A percentile compares a stretch with the other conserved stretches of the same genome.
Evolutionary conservation across 2,329 filamentous ascomycete species (phyloP).

Genomic region (Ophiosphaerella korrae): DNA sequence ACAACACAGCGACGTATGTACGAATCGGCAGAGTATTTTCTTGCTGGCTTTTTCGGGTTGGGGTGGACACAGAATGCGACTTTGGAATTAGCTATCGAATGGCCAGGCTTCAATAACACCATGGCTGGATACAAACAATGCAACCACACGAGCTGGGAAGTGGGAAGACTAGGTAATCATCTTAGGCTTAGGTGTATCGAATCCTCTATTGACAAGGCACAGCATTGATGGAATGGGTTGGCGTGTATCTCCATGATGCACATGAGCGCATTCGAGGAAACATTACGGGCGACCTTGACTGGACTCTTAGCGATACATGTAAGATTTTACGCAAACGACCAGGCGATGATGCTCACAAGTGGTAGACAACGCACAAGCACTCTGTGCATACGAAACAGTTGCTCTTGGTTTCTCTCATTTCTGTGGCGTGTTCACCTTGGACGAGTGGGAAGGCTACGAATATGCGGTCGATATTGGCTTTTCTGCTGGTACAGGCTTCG

Average conservation of each 20-base stretch:
- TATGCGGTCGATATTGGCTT: slow-evolving; percentile 73
- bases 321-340: slow-evolving; percentile 33
- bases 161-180: slow-evolving; percentile 55
- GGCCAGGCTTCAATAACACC: slow-evolving; percentile 69
- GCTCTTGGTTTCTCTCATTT: slow-evolving; percentile 75
- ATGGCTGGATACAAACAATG: slow-evolving; percentile 71
- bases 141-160: slow-evolving; percentile 60
- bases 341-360: slow-evolving; percentile 14
- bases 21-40: slow-evolving; percentile 76
- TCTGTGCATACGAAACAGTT: slow-evolving; percentile 81
- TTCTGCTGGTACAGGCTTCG: slow-evolving; percentile 65
- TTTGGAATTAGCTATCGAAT: slow-evolving; percentile 73
- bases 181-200: not conserved
- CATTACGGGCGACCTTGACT: slow-evolving; percentile 48
- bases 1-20: slow-evolving; percentile 80
- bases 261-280: slow-evolving; percentile 63
- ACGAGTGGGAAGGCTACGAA: slow-evolving; percentile 74
- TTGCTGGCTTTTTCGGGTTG: slow-evolving; percentile 78
- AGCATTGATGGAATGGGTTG: slow-evolving; percentile 64
- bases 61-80: slow-evolving; percentile 75
- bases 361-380: slow-evolving; percentile 67
- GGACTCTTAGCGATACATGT: slow-evolving; percentile 44
- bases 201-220: slow-evolving; percentile 34
- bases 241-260: slow-evolving; percentile 68
- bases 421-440: slow-evolving; percentile 74